Base-by-base conservation (phyloP, 1,139 yeast genomes). In the Candida tropicalis region DNA sequence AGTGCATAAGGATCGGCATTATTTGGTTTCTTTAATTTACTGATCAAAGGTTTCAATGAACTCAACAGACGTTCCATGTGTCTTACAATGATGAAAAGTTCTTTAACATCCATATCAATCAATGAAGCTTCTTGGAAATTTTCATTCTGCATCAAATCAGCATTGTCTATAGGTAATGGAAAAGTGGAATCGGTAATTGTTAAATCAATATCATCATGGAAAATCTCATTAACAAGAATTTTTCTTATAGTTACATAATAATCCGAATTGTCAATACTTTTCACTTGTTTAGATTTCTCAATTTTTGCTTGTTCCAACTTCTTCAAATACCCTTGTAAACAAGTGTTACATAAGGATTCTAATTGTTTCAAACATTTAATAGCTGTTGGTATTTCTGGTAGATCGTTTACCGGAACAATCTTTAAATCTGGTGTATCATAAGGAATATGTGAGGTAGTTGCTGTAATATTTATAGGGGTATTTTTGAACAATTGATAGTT, bases 271-370 rank as follows among this genome's bases (percentile, higher is more conserved):
- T 37, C 37, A 6, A 36, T 15, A 7, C 41, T 42, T 25, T 38
- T 39, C 3, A 26, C 16, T n/a, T 23, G 11, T n/a, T 27, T 45
- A 15, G 37, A 42, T 35, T 50, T 59, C 46, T 73, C 82, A 34
- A 56, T 33, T 40, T 65, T 60, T 1, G 81, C 75, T 44, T 63
- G 74, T 16, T 62, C 68, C 41, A 79, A 55, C 42, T 74, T 69
- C 46, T 70, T 75, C 42, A 72, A 69, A 52, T 81, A 80, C 0
- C 82, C 77, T 16, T 66, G 66, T 10, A 71, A 57, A 11, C 84
- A 72, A 42, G 68, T 72, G 5, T 50, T 42, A 37, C 71, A 60
- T 39, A 78, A 60, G 0, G 56, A 43, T 35, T 67, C 71, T 32
- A 79, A 59, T 15, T 68, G 56, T 39, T 60, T 63, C 24, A 76